These are phyloP conservation scores for Neurospora tetraspora DNA, from an alignment of 495 filamentous ascomycete species.

Conservation along the genomic window DNA sequence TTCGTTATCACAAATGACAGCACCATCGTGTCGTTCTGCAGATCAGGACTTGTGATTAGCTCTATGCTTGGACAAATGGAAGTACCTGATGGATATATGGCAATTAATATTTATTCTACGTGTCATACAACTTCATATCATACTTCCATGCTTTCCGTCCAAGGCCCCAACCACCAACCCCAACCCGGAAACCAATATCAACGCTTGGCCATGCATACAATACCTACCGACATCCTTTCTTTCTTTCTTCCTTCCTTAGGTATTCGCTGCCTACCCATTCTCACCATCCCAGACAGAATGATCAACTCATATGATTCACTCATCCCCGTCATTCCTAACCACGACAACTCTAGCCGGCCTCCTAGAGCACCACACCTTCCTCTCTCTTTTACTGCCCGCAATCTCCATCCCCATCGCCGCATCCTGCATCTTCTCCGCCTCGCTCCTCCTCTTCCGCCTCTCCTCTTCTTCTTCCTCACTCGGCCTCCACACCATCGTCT, in stretches of 20 bases:
- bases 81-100: not conserved
- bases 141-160: not conserved
- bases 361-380: slow-evolving; percentile 64
- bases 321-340: not conserved
- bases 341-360: slow-evolving; percentile 55
- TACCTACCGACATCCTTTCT: not conserved
- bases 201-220: not conserved
- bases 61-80: not conserved
- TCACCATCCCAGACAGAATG: not conserved
- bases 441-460: slow-evolving; percentile 16
- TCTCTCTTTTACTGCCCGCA: slow-evolving; percentile 33
- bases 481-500: slow-evolving; percentile 44
- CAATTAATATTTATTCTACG: not conserved
- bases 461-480: slow-evolving; percentile 12
- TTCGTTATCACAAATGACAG: not conserved
- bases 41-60: not conserved
- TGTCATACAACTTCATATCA: not conserved
- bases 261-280: too few species aligned
- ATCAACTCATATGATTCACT: not conserved
- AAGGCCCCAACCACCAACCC: not conserved
- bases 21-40: not conserved
- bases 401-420: slow-evolving; percentile 34
- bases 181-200: not conserved
- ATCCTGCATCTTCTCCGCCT: slow-evolving; percentile 43
- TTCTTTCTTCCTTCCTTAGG: not conserved